Percentiles rank a stretch among this genome's conserved stretches.
Conservation (phyloP, 495 filamentous ascomycete species). For the Penicillium antarcticum region DNA sequence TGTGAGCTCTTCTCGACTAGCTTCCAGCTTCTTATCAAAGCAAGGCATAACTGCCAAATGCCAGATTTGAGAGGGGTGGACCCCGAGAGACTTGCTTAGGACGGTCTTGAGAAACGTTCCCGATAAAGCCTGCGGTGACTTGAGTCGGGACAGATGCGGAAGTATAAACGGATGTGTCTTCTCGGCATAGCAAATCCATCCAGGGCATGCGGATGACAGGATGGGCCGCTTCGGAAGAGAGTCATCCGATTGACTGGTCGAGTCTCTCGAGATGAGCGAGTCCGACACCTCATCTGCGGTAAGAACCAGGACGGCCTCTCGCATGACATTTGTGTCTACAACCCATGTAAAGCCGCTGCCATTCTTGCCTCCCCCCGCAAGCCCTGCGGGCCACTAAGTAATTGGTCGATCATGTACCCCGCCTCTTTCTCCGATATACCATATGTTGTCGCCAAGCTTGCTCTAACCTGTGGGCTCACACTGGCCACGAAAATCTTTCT, state of each 20-base stretch:
- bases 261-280: constrained; percentile 26
- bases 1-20: constrained; percentile 88
- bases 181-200: constrained; percentile 98
- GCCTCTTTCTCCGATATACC: constrained; percentile 69
- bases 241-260: constrained; percentile 10
- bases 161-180: constrained; percentile 93
- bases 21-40: constrained; percentile 98
- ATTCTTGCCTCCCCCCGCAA: constrained; percentile 65
- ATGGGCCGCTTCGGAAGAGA: constrained; percentile 64
- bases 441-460: constrained; percentile 80
- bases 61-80: constrained; percentile 82
- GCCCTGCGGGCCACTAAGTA: constrained; percentile 69
- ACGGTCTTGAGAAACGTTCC: constrained; percentile 87
- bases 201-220: constrained; percentile 87
- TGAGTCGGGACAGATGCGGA: constrained; percentile 84
- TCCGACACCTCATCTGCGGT: constrained; percentile 74
- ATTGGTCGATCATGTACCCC: constrained; percentile 75
- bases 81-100: constrained; percentile 63
- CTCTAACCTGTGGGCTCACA: constrained; percentile 84
- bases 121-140: constrained; percentile 88
- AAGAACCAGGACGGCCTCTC: constrained; percentile 72
- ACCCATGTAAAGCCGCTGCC: constrained; percentile 81
- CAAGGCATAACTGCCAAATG: constrained; percentile 95
- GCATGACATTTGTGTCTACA: constrained; percentile 77
- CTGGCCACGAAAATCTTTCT: constrained; percentile 82